A percentile compares a stretch with the other conserved stretches of the same genome.
These are phyloP conservation scores for Dimocarpus longan DNA, from an alignment of 345 rosid species.

Conservation along the genomic window DNA sequence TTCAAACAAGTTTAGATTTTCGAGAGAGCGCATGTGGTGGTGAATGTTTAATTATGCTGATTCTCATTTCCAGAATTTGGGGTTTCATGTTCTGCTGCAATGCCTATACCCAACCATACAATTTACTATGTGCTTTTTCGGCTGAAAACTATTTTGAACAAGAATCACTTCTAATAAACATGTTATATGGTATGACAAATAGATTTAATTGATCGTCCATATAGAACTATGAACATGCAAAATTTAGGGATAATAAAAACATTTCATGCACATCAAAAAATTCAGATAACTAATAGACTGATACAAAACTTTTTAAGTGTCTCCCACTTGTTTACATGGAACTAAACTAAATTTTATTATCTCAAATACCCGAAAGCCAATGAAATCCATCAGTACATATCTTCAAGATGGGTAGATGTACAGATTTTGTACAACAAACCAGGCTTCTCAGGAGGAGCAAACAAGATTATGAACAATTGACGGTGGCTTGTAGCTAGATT, in stretches of 20 bases:
- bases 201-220: no score
- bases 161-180: no score
- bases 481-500: not conserved
- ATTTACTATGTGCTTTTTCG: not conserved
- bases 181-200: no score
- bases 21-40: constrained; percentile 7
- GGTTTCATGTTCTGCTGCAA: not conserved
- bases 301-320: no score
- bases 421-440: not conserved
- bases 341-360: no score
- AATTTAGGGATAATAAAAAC: no score
- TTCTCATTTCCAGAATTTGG: not conserved
- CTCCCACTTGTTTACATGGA: not conserved
- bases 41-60: not conserved
- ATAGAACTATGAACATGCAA: no score
- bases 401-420: not conserved
- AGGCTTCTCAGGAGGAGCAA: not conserved
- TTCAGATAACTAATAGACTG: not conserved
- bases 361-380: not conserved
- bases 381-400: not conserved
- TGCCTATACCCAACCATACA: not conserved
- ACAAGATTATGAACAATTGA: constrained; percentile 6
- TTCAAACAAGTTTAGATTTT: not conserved
- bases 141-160: not conserved
- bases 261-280: no score